Conservation (phyloP, 1,284 basidiomycete species). For the Cutaneotrichosporon cyanovorans region DNA sequence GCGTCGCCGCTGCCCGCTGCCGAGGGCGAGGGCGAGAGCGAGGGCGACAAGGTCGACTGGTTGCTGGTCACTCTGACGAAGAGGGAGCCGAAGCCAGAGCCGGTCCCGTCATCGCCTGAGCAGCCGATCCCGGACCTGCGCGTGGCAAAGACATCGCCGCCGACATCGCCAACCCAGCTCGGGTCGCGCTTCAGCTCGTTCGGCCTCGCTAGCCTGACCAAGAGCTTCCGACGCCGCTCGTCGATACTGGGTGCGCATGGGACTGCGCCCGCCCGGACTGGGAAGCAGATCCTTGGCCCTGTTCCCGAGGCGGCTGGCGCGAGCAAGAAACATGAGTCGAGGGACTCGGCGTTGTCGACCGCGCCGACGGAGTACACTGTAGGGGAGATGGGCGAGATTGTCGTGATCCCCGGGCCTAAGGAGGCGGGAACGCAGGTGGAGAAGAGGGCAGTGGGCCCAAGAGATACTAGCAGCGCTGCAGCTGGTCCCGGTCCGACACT, state of each 20-base stretch:
- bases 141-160: constrained; percentile 6
- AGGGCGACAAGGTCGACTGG: constrained; percentile 20
- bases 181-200: constrained; percentile 20
- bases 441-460: no score
- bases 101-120: constrained; percentile 1
- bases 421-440: background rate
- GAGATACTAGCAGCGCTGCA: no score
- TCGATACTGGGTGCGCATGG: background rate
- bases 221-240: constrained; percentile 23
- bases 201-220: constrained; percentile 21
- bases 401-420: constrained; percentile 15
- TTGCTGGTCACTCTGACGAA: constrained; percentile 30
- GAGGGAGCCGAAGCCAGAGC: constrained; percentile 5
- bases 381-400: constrained; percentile 30
- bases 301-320: background rate
- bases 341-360: constrained; percentile 14
- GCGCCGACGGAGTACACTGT: constrained; percentile 28
- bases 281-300: background rate
- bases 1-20: constrained; percentile 5
- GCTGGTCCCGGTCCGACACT: no score
- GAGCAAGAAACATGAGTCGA: background rate
- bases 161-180: constrained; percentile 7
- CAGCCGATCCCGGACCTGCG: constrained; percentile 9
- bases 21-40: no score
- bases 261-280: background rate